Conservation (phyloP, 1,284 basidiomycete species). For the Sanghuangporus baumii region DNA sequence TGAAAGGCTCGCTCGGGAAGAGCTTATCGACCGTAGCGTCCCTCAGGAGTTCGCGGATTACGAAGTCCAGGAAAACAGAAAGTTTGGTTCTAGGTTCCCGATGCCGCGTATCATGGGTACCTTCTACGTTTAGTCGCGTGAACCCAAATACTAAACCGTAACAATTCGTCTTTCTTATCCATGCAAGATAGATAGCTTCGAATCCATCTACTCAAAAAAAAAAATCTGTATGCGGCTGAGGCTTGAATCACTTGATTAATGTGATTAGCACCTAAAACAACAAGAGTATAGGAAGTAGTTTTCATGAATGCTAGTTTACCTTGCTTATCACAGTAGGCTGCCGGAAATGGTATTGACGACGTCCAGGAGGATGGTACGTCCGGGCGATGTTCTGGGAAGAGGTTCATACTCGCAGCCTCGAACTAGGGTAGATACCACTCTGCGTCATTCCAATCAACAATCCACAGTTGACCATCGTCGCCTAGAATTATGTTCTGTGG, state of each 20-base stretch:
- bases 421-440: constrained; percentile 30
- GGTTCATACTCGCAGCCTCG: constrained; percentile 17
- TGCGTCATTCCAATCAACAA: constrained; percentile 27
- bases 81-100: neutral
- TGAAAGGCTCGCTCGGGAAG: neutral
- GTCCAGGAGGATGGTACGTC: too few relatives aligned
- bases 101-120: neutral
- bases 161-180: neutral
- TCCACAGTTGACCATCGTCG: constrained; percentile 25
- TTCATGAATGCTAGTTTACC: too few relatives aligned
- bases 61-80: neutral
- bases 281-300: too few relatives aligned
- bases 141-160: neutral
- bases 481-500: constrained; percentile 26
- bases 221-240: too few relatives aligned
- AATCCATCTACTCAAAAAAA: too few relatives aligned
- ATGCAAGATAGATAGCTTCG: too few relatives aligned
- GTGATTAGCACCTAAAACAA: too few relatives aligned
- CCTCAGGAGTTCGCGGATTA: neutral
- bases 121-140: neutral
- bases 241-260: too few relatives aligned
- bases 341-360: too few relatives aligned
- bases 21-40: neutral
- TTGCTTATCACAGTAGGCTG: too few relatives aligned
- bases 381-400: neutral